Evolutionary conservation across 345 rosid species (phyloP).

Genomic region (Turritis glabra): DNA sequence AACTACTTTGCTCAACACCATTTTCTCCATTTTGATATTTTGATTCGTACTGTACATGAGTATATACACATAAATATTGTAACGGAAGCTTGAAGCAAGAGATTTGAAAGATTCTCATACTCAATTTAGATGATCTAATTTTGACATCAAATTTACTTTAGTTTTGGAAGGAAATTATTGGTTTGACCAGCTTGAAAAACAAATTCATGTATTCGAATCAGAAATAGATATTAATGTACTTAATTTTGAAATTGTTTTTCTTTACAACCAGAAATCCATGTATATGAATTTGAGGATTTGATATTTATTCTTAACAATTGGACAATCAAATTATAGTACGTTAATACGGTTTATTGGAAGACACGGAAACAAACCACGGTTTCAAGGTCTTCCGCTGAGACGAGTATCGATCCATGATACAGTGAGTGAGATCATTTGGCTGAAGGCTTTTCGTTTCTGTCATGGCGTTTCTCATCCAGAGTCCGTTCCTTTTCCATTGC

Average conservation of each 20-base stretch:
- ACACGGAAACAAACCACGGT: background rate
- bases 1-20: background rate
- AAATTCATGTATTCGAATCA: background rate
- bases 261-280: too few relatives aligned
- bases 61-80: background rate
- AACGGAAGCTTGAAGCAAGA: background rate
- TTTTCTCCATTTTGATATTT: background rate
- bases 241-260: too few relatives aligned
- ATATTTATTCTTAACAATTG: background rate
- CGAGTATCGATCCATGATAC: too few relatives aligned
- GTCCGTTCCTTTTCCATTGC: too few relatives aligned
- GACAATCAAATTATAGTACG: background rate
- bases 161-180: background rate
- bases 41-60: background rate
- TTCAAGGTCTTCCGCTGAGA: too few relatives aligned
- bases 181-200: background rate
- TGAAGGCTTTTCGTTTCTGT: too few relatives aligned
- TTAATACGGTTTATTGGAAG: background rate
- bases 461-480: too few relatives aligned
- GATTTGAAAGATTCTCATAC: background rate
- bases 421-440: too few relatives aligned
- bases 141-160: background rate
- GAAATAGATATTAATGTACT: background rate
- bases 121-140: background rate
- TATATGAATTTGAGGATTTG: background rate